phyloP scores from a whole-genome alignment of 2,329 filamentous ascomycete species.

The Pseudogymnoascus sp. region DNA sequence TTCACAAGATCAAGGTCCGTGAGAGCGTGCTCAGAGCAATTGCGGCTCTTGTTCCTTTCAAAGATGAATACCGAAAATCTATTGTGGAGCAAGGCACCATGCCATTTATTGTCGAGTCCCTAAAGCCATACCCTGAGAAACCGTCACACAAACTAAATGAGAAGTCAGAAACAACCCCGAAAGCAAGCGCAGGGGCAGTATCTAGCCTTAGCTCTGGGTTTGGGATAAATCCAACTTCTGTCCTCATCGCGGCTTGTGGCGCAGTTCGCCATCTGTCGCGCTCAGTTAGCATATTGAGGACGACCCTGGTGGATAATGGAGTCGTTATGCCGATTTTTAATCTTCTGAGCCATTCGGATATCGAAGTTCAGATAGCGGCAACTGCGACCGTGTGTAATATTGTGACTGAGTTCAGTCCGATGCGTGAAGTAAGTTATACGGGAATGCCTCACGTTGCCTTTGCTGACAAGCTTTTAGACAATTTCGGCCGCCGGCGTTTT shows the following conservation, averaged over 20 bases:
- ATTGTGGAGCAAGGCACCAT: slow-evolving; percentile 78
- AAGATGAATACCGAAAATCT: slow-evolving; percentile 75
- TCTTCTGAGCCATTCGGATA: slow-evolving; percentile 65
- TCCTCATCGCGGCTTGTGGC: slow-evolving; percentile 79
- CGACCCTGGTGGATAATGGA: slow-evolving; percentile 77
- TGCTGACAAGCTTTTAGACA: slow-evolving; percentile 39
- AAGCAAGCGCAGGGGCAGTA: slow-evolving; percentile 14
- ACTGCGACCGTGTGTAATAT: slow-evolving; percentile 81
- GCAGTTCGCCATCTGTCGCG: slow-evolving; percentile 74
- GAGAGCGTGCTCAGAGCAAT: slow-evolving; percentile 71
- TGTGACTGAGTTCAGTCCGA: slow-evolving; percentile 80
- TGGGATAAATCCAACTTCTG: slow-evolving; percentile 65
- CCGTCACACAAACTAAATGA: slow-evolving; percentile 33
- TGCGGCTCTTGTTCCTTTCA: slow-evolving; percentile 71
- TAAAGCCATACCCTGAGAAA: slow-evolving; percentile 55
- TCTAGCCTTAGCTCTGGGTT: slow-evolving; percentile 37
- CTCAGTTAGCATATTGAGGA: slow-evolving; percentile 76
- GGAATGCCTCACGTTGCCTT: not conserved
- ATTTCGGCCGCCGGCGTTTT: slow-evolving; percentile 69
- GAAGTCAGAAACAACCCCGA: slow-evolving; percentile 29
- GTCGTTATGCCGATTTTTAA: slow-evolving; percentile 70
- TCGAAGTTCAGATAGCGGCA: slow-evolving; percentile 78
- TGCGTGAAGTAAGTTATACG: slow-evolving; percentile 65
- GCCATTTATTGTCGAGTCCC: slow-evolving; percentile 74
- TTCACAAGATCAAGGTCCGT: slow-evolving; percentile 67